A percentile compares a stretch with the other conserved stretches of the same genome.
Conservation (phyloP, 192 early-diverging fungal genomes). For the Coemansia sp. region DNA sequence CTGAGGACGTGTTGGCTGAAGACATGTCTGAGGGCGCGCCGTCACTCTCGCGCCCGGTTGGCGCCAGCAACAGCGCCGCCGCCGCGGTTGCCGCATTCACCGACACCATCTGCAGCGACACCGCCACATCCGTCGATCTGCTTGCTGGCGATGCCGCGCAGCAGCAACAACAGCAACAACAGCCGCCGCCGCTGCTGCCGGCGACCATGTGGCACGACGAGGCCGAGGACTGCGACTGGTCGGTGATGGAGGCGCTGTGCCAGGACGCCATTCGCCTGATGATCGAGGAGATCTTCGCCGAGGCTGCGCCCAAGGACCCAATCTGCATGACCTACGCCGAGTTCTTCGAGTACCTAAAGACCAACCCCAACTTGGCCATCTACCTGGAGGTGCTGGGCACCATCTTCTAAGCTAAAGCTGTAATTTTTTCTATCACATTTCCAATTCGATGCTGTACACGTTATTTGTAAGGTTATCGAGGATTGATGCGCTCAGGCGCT, state of each 20-base stretch:
- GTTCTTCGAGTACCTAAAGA: slow-evolving; percentile 72
- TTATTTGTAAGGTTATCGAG: no score
- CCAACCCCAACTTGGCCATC: slow-evolving; percentile 73
- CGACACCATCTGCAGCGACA: neutral
- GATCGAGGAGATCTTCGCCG: slow-evolving; percentile 80
- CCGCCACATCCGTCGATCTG: neutral
- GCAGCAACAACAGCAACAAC: neutral
- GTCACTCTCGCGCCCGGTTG: neutral
- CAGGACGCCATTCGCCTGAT: slow-evolving; percentile 93
- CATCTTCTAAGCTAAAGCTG: slow-evolving; percentile 59
- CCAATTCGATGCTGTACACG: neutral
- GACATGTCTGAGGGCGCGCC: neutral
- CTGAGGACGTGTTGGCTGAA: neutral
- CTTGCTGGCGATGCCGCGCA: slow-evolving; percentile 3
- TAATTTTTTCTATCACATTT: neutral
- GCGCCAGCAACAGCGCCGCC: neutral
- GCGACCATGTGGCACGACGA: slow-evolving; percentile 49
- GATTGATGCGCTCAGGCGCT: no score
- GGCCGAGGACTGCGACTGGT: slow-evolving; percentile 61
- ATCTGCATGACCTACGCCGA: slow-evolving; percentile 74
- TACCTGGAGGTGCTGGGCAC: slow-evolving; percentile 92
- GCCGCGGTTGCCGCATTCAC: slow-evolving; percentile 9
- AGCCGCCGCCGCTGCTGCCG: slow-evolving; percentile 9
- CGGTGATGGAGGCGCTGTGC: slow-evolving; percentile 88
- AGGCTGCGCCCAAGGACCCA: slow-evolving; percentile 54